Base-by-base conservation (phyloP, 345 rosid species). In the Aethionema arabicum region DNA sequence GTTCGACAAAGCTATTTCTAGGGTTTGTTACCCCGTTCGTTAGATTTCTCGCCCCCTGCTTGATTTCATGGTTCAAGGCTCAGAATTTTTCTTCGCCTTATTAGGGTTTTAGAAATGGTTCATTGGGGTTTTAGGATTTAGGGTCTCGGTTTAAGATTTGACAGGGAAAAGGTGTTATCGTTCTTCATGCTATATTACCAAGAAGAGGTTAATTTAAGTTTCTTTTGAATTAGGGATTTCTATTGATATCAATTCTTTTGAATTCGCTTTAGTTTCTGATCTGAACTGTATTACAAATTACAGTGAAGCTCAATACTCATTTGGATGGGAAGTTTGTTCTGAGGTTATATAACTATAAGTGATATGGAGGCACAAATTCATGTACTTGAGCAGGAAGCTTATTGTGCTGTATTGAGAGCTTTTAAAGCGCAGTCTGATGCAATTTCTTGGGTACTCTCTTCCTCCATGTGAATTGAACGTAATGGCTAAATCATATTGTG, bases 401-500 rank as follows among this genome's bases (percentile, higher is more conserved):
- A 93, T 72, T 75, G 87, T 68, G 80, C 99, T 62, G 95, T 90
- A 31, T 74, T 93, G 62, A 85, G 97, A 68, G 97, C 97, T 60
- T 93, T 93, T 71, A 93, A 90, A 81, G 99, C 99, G 69, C 99
- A 93, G 68, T 80, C 96, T 38, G 99, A 93, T 84, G 97, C 96
- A 55, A 84, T 93, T 69, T 73, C 97, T 69, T 93, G 99, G 99
- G 99, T 93, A 87, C 46, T 59, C 38, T 40, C 53, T 61, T 67
- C 46, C 61, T 11, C 65, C 38, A 32, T 55, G 46, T 47, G 27
- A 21, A 21, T 21, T 21, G 27, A 21, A 21, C 27, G 27, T 21
- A 21, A 21, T 21, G 27, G 27, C 27, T 1, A 21, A 21, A 21
- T 21, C 27, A 21, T 53, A 40, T 32, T 52, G 8, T 32, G 9